Base-by-base conservation (phyloP, 148 eudicot genomes). In the Silene latifolia region DNA sequence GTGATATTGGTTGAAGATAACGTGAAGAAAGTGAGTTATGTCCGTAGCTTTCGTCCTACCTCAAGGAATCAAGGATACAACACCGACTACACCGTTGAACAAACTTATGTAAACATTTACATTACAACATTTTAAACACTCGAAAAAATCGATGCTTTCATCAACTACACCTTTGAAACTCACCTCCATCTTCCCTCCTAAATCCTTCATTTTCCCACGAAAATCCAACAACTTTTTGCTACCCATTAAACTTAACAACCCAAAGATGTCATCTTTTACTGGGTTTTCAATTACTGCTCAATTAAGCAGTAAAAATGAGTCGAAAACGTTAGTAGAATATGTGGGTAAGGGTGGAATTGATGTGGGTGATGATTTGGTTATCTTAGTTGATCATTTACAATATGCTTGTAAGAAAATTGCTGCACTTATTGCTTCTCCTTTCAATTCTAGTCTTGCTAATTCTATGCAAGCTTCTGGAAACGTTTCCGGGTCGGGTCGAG, bases 361-460 rank as follows among this genome's bases (percentile, higher is more conserved):
- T 80, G 91, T 89, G 72, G 90, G 96, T 51, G 96, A 92, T 87
- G 98, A 95, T 65, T 75, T 95, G 77, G 85, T 86, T 56, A 73
- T 95, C 20, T 78, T 95, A 86, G 85, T 85, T 76, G 84, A 85
- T 81, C 96, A 95, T 72, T 82, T 95, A 56, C 87, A 95, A 75
- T 95, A 85, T 72, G 97, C 98, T 76, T 86, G 81, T 75, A 92
- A 95, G 91, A 92, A 73, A 79, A 92, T 95, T 80, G 91, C 99
- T 42, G 83, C 90, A 73, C 82, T 95, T 56, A 87, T 95, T 77
- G 99, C 99, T 79, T 95, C 99, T 53, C 99, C 99, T 78, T 85
- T 88, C 7, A 77, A 72, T 48, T 85, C 78, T 81, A 84, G 72
- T 42, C 87, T 90, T 56, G 86, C 80, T 12, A 89, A 84, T 2